These are phyloP conservation scores for Pholiota adiposa DNA, from an alignment of 1,284 basidiomycete genomes.

Conservation along the genomic window DNA sequence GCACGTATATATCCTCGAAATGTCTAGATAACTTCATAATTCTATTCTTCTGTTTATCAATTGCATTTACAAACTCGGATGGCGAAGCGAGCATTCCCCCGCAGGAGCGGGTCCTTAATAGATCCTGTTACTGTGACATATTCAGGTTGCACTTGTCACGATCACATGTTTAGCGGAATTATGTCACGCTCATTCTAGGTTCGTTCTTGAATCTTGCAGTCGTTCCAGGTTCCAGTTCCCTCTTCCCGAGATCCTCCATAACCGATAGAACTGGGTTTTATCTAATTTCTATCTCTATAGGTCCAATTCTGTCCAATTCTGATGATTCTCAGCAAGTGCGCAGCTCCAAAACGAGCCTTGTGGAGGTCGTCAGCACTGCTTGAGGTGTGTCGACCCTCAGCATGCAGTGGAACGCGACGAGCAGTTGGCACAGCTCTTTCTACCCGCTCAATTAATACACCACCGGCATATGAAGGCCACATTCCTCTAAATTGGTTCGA, in stretches of 20 bases:
- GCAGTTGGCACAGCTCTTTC: neutral
- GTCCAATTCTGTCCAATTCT: too few relatives aligned
- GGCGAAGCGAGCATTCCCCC: too few relatives aligned
- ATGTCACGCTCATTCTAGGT: too few relatives aligned
- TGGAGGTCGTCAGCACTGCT: slow-evolving; percentile 7
- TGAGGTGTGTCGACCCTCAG: neutral
- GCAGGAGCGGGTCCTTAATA: too few relatives aligned
- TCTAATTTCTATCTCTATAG: neutral
- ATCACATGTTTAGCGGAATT: neutral
- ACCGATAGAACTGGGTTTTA: neutral
- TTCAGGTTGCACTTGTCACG: neutral
- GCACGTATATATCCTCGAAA: too few relatives aligned
- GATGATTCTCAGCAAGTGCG: neutral
- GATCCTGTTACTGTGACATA: too few relatives aligned
- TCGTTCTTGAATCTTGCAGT: neutral
- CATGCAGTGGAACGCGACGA: neutral
- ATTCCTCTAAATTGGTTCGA: slow-evolving; percentile 83
- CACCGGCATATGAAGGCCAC: slow-evolving; percentile 74
- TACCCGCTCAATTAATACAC: slow-evolving; percentile 38
- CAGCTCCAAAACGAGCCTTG: slow-evolving; percentile 1
- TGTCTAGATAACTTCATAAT: too few relatives aligned
- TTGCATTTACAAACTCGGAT: too few relatives aligned
- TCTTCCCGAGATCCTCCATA: neutral
- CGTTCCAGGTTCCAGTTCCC: neutral
- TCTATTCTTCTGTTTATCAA: too few relatives aligned